These are phyloP conservation scores for Gnomoniopsis sp. DNA, from an alignment of 2,329 filamentous ascomycete genomes.

Conservation along the genomic window DNA sequence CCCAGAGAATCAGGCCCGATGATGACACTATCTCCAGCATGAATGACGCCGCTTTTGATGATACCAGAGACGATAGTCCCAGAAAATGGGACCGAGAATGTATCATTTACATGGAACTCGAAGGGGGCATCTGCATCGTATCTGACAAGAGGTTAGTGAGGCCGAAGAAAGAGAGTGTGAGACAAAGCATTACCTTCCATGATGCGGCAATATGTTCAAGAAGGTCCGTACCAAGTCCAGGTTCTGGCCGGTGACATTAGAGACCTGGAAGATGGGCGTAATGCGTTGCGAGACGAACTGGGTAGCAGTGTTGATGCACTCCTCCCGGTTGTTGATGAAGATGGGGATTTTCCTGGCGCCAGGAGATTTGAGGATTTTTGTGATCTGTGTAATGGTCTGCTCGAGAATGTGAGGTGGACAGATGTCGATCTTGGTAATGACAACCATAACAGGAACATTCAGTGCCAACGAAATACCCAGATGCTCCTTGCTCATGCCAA, in stretches of 20 bases:
- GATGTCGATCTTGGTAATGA: conserved; percentile 97
- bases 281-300: conserved; percentile 95
- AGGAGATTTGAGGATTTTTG: conserved; percentile 88
- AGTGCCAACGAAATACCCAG: conserved; percentile 89
- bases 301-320: conserved; percentile 91
- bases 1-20: conserved; percentile 89
- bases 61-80: conserved; percentile 96
- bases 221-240: conserved; percentile 89
- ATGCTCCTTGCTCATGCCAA: conserved; percentile 98
- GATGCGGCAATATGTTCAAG: conserved; percentile 90
- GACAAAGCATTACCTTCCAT: conserved; percentile 51
- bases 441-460: conserved; percentile 96
- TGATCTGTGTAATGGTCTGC: conserved; percentile 88
- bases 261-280: conserved; percentile 96
- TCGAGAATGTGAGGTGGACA: conserved; percentile 93
- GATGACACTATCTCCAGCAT: conserved; percentile 84
- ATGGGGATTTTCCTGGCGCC: conserved; percentile 94
- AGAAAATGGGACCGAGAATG: conserved; percentile 95
- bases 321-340: conserved; percentile 86
- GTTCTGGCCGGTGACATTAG: conserved; percentile 91
- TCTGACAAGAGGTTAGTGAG: conserved; percentile 29
- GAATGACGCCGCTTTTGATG: conserved; percentile 81
- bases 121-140: conserved; percentile 87
- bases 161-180: background rate
- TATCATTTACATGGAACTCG: conserved; percentile 95